These are phyloP conservation scores for Bocquillonia castaneifolia DNA, from an alignment of 441 rosid genomes.

Conservation along the genomic window DNA sequence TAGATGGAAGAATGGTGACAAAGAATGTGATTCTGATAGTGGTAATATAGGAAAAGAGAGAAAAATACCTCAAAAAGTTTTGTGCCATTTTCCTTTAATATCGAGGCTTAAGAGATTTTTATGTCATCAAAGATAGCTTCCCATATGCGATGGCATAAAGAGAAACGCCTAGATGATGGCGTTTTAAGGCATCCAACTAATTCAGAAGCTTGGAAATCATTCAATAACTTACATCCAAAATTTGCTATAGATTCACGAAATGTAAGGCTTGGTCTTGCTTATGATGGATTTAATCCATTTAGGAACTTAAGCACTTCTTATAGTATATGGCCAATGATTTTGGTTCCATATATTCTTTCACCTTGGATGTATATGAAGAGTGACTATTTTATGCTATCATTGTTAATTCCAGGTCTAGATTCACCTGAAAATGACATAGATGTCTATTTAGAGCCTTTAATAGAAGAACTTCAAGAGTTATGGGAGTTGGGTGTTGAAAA, in stretches of 20 bases:
- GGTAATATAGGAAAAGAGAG: no score
- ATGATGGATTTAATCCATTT: constrained; percentile 12
- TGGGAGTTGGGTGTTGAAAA: background rate
- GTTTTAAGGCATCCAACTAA: background rate
- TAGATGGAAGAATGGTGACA: no score
- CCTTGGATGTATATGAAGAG: no score
- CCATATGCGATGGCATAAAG: background rate
- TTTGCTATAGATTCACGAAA: constrained; percentile 2
- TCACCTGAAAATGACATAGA: background rate
- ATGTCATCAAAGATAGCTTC: constrained; percentile 1
- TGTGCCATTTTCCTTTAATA: background rate
- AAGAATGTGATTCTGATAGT: no score
- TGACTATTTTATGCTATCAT: background rate
- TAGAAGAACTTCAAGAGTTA: background rate
- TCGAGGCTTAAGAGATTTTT: background rate
- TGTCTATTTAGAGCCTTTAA: background rate
- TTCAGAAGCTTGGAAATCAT: background rate
- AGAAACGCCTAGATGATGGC: background rate
- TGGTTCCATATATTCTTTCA: no score
- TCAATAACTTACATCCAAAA: background rate
- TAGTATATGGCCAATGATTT: no score
- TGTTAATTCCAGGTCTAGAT: background rate
- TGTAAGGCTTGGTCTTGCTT: constrained; percentile 4
- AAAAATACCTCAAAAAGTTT: background rate
- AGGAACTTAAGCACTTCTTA: no score